Conservation (phyloP, 371 early-diverging fungal genomes). For the Nematocida homosporus region DNA sequence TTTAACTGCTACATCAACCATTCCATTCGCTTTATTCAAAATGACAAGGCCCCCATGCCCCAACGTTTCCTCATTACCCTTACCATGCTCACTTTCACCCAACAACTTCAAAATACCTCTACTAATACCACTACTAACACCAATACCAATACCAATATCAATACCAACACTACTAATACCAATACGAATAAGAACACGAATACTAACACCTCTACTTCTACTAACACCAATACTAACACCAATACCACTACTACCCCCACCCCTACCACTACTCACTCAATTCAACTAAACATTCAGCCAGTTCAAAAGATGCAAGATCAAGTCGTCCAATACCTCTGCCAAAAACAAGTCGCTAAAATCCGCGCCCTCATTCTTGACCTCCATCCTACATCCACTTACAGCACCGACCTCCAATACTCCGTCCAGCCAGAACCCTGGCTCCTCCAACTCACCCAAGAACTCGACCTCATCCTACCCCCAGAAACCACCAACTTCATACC, state of each 20-base stretch:
- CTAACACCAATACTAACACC: too few relatives aligned
- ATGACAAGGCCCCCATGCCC: background rate
- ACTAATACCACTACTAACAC: too few relatives aligned
- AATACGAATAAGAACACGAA: too few relatives aligned
- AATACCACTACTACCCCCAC: too few relatives aligned
- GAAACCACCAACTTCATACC: background rate
- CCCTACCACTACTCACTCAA: too few relatives aligned
- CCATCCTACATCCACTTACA: slow-evolving; percentile 26
- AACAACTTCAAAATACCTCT: background rate
- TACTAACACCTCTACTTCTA: too few relatives aligned
- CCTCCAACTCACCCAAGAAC: slow-evolving; percentile 2
- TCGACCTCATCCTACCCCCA: slow-evolving; percentile 4
- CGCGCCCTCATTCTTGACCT: slow-evolving; percentile 40
- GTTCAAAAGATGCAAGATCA: background rate
- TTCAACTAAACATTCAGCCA: background rate
- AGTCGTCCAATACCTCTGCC: slow-evolving; percentile 14
- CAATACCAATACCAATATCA: too few relatives aligned
- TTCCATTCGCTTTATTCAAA: slow-evolving; percentile 16
- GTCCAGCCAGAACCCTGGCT: slow-evolving; percentile 34
- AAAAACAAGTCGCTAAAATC: slow-evolving; percentile 36
- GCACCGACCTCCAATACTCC: background rate
- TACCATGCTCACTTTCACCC: background rate
- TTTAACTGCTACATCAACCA: slow-evolving; percentile 37
- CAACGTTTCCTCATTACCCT: background rate
- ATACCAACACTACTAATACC: too few relatives aligned